Evolutionary conservation across 2,329 filamentous ascomycete species (phyloP).

Genomic region (Colletotrichum lindemuthianum): DNA sequence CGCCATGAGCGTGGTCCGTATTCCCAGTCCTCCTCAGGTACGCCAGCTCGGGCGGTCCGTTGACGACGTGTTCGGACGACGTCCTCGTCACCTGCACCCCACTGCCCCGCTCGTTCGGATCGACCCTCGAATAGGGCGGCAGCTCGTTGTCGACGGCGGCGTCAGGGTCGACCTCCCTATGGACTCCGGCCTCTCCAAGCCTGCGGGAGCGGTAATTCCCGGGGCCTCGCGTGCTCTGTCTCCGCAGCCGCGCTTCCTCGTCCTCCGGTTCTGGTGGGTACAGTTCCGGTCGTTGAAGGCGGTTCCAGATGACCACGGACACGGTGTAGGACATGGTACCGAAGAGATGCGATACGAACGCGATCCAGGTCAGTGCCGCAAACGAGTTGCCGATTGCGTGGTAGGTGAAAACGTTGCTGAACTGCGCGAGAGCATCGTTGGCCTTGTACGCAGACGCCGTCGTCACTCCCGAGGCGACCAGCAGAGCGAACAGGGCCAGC

Average conservation of each 20-base stretch:
- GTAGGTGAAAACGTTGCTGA: conserved; percentile 10
- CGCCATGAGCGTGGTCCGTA: neutral
- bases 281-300: conserved; percentile 12
- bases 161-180: conserved; percentile 1
- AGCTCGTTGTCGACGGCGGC: conserved; percentile 11
- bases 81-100: neutral
- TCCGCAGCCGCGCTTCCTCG: neutral
- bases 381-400: conserved; percentile 9
- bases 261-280: conserved; percentile 18
- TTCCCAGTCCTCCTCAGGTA: neutral
- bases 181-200: neutral
- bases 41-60: neutral
- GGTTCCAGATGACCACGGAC: conserved; percentile 10
- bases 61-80: neutral
- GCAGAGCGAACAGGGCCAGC: conserved; percentile 13
- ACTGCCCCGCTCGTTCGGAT: conserved; percentile 7
- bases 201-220: neutral
- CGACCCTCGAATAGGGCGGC: conserved; percentile 26
- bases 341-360: conserved; percentile 12
- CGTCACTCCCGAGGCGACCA: conserved; percentile 9
- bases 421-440: neutral
- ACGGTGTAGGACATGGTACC: neutral
- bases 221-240: neutral
- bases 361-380: conserved; percentile 18
- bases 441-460: conserved; percentile 10